Evolutionary conservation across 2,329 filamentous ascomycete genomes (phyloP).

Genomic region (Fusarium sp.): DNA sequence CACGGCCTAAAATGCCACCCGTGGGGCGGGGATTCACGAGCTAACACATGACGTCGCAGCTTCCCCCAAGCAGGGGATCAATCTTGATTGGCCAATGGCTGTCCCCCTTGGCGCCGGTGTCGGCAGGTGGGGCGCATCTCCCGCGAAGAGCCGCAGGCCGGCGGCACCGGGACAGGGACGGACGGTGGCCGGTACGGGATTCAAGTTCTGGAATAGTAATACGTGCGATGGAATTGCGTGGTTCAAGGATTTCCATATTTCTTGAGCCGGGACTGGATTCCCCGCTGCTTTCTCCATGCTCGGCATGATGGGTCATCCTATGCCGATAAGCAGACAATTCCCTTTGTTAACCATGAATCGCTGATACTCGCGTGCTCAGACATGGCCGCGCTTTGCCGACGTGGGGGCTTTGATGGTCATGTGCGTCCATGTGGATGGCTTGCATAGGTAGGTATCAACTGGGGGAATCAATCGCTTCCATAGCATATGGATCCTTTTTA

Average conservation of each 20-base stretch:
- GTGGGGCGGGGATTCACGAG: slow-evolving; percentile 25
- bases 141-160: slow-evolving; percentile 44
- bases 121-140: slow-evolving; percentile 34
- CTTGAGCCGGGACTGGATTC: background rate
- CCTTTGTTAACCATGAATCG: background rate
- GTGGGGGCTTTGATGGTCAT: slow-evolving; percentile 38
- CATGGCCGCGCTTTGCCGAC: slow-evolving; percentile 44
- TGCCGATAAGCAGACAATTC: background rate
- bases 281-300: background rate
- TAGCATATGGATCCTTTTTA: background rate
- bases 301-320: background rate
- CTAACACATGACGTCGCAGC: slow-evolving; percentile 42
- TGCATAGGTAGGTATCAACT: background rate
- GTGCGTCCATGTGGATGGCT: slow-evolving; percentile 23
- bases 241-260: background rate
- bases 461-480: background rate
- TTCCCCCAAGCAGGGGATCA: slow-evolving; percentile 19
- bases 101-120: slow-evolving; percentile 32
- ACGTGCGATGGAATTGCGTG: background rate
- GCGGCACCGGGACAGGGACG: background rate
- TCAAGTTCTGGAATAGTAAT: background rate
- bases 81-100: slow-evolving; percentile 43
- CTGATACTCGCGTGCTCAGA: slow-evolving; percentile 15
- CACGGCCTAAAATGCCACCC: slow-evolving; percentile 42
- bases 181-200: background rate